Conservation (phyloP, 2,329 filamentous ascomycete species). For the Botrytis byssoidea region DNA sequence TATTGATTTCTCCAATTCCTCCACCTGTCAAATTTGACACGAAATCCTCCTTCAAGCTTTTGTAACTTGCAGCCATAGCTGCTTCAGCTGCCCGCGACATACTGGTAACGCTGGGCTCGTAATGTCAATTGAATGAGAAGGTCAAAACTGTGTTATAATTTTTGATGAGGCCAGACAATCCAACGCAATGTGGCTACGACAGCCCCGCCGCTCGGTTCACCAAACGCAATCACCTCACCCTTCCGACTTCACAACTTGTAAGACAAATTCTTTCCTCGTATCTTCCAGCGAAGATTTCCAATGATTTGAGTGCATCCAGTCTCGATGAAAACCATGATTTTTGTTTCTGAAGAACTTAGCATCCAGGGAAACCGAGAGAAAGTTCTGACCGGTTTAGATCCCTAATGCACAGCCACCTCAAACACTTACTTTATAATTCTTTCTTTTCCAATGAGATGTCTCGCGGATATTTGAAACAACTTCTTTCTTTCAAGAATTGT, state of each 20-base stretch:
- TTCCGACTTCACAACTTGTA: neutral
- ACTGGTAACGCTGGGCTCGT: neutral
- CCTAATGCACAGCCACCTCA: neutral
- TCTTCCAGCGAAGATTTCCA: neutral
- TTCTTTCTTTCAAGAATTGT: neutral
- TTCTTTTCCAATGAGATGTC: conserved; percentile 3
- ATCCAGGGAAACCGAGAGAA: neutral
- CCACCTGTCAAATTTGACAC: conserved; percentile 89
- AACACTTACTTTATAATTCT: neutral
- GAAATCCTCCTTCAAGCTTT: conserved; percentile 90
- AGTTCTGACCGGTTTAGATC: neutral
- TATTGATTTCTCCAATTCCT: conserved; percentile 79
- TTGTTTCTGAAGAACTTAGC: neutral
- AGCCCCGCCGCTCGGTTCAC: conserved; percentile 3
- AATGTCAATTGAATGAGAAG: neutral
- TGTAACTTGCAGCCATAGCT: conserved; percentile 63
- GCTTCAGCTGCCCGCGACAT: conserved; percentile 39
- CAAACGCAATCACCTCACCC: neutral
- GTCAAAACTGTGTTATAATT: neutral
- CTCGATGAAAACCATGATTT: too few relatives aligned
- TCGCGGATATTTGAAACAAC: neutral
- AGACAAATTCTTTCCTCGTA: neutral
- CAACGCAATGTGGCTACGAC: neutral
- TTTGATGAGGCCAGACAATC: conserved; percentile 12
- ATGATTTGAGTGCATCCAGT: neutral